A percentile compares a stretch with the other conserved stretches of the same genome.
phyloP scores from a whole-genome alignment of 208 protist genomes.

The Trypanosoma rangeli region DNA sequence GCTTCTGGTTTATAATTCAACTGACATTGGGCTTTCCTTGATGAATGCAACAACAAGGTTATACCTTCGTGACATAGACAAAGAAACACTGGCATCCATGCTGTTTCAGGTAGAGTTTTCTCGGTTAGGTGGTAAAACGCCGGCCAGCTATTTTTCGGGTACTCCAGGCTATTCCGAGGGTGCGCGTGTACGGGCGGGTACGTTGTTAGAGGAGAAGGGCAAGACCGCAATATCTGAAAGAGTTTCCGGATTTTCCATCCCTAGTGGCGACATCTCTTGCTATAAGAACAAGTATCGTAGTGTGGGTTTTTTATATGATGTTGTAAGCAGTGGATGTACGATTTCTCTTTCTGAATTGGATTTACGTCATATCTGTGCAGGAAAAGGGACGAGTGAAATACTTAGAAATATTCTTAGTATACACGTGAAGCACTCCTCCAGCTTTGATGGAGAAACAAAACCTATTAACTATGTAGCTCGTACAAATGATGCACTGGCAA shows the following conservation, averaged over 20 bases:
- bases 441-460: slow-evolving; percentile 13
- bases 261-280: slow-evolving; percentile 52
- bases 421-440: background rate
- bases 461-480: slow-evolving; percentile 49
- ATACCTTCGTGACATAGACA: slow-evolving; percentile 18
- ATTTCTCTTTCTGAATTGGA: slow-evolving; percentile 43
- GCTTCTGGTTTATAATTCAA: slow-evolving; percentile 43
- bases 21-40: slow-evolving; percentile 25
- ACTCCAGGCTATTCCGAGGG: slow-evolving; percentile 59
- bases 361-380: slow-evolving; percentile 45
- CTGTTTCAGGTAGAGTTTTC: slow-evolving; percentile 52
- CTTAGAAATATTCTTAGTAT: slow-evolving; percentile 38
- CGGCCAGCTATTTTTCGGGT: slow-evolving; percentile 50
- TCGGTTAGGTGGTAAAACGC: slow-evolving; percentile 22
- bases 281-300: slow-evolving; percentile 31
- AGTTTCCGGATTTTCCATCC: slow-evolving; percentile 63
- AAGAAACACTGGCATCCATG: slow-evolving; percentile 28
- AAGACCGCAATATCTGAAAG: slow-evolving; percentile 54
- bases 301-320: slow-evolving; percentile 57
- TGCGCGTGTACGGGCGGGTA: slow-evolving; percentile 48
- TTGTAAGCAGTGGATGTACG: slow-evolving; percentile 56
- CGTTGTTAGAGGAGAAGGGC: slow-evolving; percentile 25
- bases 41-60: slow-evolving; percentile 20
- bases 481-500: slow-evolving; percentile 74
- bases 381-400: slow-evolving; percentile 32